Evolutionary conservation across 192 early-diverging fungal genomes (phyloP), one percentile per base, ranked within the genome.

Genomic region (Coemansia aciculifera): DNA sequence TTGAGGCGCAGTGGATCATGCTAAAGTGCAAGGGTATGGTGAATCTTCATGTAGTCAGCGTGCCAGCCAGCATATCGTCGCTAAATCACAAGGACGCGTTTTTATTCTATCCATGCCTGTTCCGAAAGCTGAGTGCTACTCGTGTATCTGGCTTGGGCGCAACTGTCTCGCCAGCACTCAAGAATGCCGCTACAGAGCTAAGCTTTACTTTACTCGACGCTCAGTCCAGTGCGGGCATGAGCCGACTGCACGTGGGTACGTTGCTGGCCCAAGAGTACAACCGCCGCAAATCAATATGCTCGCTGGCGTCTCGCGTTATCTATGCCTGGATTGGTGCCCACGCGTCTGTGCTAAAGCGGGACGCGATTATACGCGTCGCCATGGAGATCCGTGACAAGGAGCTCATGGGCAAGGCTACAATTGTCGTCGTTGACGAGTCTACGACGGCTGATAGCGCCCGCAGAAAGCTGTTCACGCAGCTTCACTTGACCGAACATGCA

Each of bases 21-120:
- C 68, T 83, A 38, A 77, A 73, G 61, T 83, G 80, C 54, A 83
- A 78, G 66, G 80, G 80, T 5, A 74, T 72, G 59, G 27, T 67
- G 37, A 72, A 83, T 37, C 76, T 83, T 24, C 76, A 83, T 15
- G 63, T 83, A 7, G 75, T 78, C 52, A 78, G 68, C 40, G 80
- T 83, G 3, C 72, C 75, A 2, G 34, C 69, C 3, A 40, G 66
- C 59, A 24, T 74, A 17, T 64, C 64, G 11, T 83, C 80, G 29
- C 68, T 83, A 11, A 78, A 78, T 67, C 80, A 83, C 67, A 83
- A 75, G 49, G 80, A 83, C 19, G 65, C 72, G 23, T 83, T 83
- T 39, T 21, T 83, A 19, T 66, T 83, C 11, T 83, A 83, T 13
- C 79, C 79, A 17, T 69, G 79, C n/a, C 21, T 73, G 36, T 72